Base-by-base conservation (phyloP, 2,329 filamentous ascomycete genomes). In the Pseudonectria foliicola region DNA sequence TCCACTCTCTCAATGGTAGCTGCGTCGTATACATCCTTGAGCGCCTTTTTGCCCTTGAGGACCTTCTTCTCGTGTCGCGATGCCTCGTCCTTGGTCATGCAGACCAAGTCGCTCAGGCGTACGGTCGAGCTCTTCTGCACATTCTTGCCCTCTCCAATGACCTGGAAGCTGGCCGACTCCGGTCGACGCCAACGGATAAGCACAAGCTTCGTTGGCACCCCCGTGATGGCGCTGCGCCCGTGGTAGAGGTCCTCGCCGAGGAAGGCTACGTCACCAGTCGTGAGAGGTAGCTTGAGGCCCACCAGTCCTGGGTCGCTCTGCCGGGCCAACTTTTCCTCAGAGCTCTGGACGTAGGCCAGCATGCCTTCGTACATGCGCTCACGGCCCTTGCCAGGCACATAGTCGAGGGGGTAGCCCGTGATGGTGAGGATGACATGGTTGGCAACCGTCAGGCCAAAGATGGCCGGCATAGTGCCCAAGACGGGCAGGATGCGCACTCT, bases 301-400 rank as follows among this genome's bases (percentile, higher is more conserved):
- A 83, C 63, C 4, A 52, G 50, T 11, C 54, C 56, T 10, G 57
- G 54, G 10, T 51, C 50, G 10, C 47, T 50, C 2, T 53, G 26
- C 3, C 73, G 71, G 0, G 82, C 78, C 2, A 92, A 57, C 38
- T 85, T 82, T 55, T 93, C 88, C 55, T 95, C 86, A 11, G 75
- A 70, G 18, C 79, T 80, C 55, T 95, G 87, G 2, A 96, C 63
- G 13, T 74, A 71, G 1, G 79, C 78, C 3, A 92, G 65, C 23
- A 95, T 83, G 25, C 80, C 78, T 38, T 95, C 89, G 59, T 95
- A 95, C 72, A 95, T 80, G 64, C 94, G 95, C 31, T 94, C 87
- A 12, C 90, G 73, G 8, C 78, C 79, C 60, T 95, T 95, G 34
- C 77, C 79, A 0, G 81, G 77, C 0, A 86, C 66, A 56, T 92